These are phyloP conservation scores for Fraxinus floribunda DNA, from an alignment of 305 asterid genomes.

Conservation along the genomic window DNA sequence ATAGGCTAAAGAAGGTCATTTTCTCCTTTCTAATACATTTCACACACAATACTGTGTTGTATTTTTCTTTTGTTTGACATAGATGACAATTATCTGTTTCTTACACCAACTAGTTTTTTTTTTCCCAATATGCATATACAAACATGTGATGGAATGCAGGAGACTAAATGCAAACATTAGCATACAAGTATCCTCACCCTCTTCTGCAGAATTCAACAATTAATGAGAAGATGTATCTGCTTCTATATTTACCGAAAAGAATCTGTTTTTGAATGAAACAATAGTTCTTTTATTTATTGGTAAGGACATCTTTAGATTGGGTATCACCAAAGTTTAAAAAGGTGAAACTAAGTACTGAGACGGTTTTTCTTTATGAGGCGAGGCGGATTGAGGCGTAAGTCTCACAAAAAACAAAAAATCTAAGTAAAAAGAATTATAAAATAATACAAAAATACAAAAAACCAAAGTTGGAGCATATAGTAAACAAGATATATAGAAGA, in stretches of 20 bases:
- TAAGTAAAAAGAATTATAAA: no score
- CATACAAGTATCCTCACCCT: slow-evolving; percentile 10
- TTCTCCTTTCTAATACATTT: slow-evolving; percentile 12
- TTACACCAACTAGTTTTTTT: neutral
- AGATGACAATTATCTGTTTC: neutral
- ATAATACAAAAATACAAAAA: no score
- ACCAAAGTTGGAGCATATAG: no score
- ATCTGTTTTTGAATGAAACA: neutral
- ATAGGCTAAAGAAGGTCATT: slow-evolving; percentile 68
- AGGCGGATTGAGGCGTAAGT: neutral
- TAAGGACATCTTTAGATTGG: neutral
- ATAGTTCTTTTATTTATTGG: neutral
- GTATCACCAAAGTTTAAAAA: no score
- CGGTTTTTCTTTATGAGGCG: no score
- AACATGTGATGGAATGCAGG: neutral
- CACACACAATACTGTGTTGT: neutral
- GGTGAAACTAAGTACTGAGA: no score
- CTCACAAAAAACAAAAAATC: no score
- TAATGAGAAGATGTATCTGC: neutral
- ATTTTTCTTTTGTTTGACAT: neutral
- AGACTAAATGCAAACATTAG: slow-evolving; percentile 6
- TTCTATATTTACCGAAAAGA: neutral
- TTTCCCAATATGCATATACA: neutral
- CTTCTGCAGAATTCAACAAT: neutral
- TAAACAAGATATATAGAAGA: no score